These are phyloP conservation scores for Moesziomyces sp. DNA, from an alignment of 1,284 basidiomycete species.

Conservation along the genomic window DNA sequence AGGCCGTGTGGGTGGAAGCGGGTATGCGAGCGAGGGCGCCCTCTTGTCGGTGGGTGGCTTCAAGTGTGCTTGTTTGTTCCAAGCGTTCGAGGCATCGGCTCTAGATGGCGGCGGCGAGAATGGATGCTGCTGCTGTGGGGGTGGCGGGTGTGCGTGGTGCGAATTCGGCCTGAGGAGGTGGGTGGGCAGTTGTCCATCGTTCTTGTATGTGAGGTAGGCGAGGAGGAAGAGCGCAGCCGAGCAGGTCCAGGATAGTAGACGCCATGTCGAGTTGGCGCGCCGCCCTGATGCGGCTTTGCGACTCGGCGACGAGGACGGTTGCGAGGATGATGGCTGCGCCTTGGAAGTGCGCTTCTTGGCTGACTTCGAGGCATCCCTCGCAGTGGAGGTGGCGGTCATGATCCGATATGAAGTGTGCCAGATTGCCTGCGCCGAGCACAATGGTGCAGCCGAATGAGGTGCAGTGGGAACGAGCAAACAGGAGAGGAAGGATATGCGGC, in stretches of 20 bases:
- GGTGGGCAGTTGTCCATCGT: conserved; percentile 21
- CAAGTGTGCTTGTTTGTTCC: not conserved
- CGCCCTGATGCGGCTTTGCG: not conserved
- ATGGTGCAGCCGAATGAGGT: not conserved
- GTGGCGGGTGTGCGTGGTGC: not conserved
- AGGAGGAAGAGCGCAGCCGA: conserved; percentile 30
- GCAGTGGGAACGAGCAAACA: not conserved
- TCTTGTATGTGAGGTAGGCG: conserved; percentile 27
- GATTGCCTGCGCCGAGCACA: not conserved
- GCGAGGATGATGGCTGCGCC: too few species aligned
- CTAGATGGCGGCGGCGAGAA: conserved; percentile 1
- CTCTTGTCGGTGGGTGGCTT: conserved; percentile 1
- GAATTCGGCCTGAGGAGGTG: conserved; percentile 3
- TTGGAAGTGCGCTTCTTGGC: not conserved
- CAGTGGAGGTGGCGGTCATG: not conserved
- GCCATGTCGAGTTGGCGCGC: conserved; percentile 7
- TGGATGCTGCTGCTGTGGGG: conserved; percentile 1
- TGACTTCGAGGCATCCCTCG: not conserved
- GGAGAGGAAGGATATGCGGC: not conserved
- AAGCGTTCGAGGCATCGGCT: not conserved
- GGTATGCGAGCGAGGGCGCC: conserved; percentile 35
- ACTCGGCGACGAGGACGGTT: too few species aligned
- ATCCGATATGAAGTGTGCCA: not conserved
- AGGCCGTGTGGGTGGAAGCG: conserved; percentile 38
- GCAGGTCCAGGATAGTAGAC: conserved; percentile 16